Conservation (phyloP, 2,329 filamentous ascomycete species). For the Pseudogymnoascus sp. region DNA sequence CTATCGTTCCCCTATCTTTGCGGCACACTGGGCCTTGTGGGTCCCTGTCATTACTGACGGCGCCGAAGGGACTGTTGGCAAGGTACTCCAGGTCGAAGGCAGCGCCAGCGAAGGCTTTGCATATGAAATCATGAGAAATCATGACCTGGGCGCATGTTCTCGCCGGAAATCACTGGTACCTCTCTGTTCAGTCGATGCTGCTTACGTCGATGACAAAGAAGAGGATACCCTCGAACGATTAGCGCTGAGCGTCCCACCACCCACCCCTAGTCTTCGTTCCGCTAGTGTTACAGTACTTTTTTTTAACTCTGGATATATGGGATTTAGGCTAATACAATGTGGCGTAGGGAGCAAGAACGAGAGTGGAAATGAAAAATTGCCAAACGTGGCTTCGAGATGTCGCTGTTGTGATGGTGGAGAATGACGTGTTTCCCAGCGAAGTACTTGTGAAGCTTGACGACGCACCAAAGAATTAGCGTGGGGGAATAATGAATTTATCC, state of each 20-base stretch:
- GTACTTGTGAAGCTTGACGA: neutral
- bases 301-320: too few species aligned
- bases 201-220: neutral
- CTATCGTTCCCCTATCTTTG: slow-evolving; percentile 22
- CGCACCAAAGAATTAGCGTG: neutral
- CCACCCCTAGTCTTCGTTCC: slow-evolving; percentile 19
- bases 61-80: slow-evolving; percentile 16
- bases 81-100: slow-evolving; percentile 21
- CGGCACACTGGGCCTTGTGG: slow-evolving; percentile 26
- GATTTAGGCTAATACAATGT: too few species aligned
- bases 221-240: too few species aligned
- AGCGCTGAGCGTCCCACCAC: slow-evolving; percentile 16
- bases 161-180: slow-evolving; percentile 4
- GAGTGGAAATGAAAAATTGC: slow-evolving; percentile 21
- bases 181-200: slow-evolving; percentile 8
- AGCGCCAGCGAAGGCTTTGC: slow-evolving; percentile 20
- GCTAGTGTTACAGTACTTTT: neutral
- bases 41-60: slow-evolving; percentile 16
- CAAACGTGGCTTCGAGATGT: slow-evolving; percentile 23
- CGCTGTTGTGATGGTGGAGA: slow-evolving; percentile 19
- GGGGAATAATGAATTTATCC: too few species aligned
- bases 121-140: slow-evolving; percentile 20
- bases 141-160: slow-evolving; percentile 14
- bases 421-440: neutral
- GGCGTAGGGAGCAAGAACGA: slow-evolving; percentile 16